A percentile compares a stretch with the other conserved stretches of the same genome.
Conservation (phyloP, 805 yeast genomes). For the Candida glaebosa region DNA sequence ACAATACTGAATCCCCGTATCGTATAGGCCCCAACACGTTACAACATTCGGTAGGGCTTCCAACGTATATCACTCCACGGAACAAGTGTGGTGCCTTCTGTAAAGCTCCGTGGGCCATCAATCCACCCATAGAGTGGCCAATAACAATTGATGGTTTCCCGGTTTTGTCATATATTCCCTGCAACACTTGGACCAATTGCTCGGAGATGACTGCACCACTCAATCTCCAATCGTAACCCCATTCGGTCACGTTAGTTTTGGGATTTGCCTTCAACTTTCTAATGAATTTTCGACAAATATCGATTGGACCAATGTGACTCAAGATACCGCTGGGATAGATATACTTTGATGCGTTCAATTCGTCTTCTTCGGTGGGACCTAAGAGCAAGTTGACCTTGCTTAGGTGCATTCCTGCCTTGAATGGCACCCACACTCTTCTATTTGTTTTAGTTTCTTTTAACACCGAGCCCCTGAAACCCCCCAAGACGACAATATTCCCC, state of each 20-base stretch:
- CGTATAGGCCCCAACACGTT: conserved; percentile 84
- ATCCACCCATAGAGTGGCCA: conserved; percentile 95
- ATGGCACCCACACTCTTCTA: conserved; percentile 80
- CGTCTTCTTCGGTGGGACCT: conserved; percentile 74
- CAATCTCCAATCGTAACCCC: conserved; percentile 94
- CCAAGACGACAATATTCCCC: conserved; percentile 78
- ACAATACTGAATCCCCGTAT: conserved; percentile 74
- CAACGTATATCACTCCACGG: conserved; percentile 76
- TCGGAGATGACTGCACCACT: conserved; percentile 55
- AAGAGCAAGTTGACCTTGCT: conserved; percentile 64
- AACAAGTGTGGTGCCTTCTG: conserved; percentile 64
- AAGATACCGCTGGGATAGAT: conserved; percentile 75
- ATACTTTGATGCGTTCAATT: conserved; percentile 46
- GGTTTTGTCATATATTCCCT: conserved; percentile 41
- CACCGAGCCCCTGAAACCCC: conserved; percentile 86
- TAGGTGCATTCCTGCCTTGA: conserved; percentile 78
- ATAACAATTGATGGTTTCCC: conserved; percentile 65
- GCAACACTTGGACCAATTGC: conserved; percentile 49
- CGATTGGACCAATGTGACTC: conserved; percentile 84
- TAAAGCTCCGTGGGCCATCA: conserved; percentile 77
- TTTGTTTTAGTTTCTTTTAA: conserved; percentile 62
- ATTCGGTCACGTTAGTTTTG: conserved; percentile 60
- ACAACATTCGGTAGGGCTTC: conserved; percentile 80
- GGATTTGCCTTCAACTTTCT: conserved; percentile 52
- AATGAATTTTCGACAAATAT: conserved; percentile 62